phyloP scores from a whole-genome alignment of 2,329 filamentous ascomycete species.

The Trichophaea hybrida region DNA sequence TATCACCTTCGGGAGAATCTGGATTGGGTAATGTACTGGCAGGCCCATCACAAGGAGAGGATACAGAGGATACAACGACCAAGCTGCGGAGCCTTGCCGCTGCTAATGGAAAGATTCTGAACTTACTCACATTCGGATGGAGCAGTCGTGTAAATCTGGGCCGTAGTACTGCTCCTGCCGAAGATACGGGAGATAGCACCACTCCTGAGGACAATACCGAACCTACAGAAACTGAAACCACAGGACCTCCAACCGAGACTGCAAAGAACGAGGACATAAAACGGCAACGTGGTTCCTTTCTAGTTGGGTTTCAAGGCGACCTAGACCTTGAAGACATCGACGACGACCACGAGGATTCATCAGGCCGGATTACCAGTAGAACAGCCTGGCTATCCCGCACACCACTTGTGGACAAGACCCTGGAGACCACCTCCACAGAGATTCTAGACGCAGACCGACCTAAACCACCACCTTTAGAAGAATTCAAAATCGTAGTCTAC shows the following conservation, averaged over 20 bases:
- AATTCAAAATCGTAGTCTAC: conserved; percentile 26
- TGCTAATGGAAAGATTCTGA: conserved; percentile 22
- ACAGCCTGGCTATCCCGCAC: conserved; percentile 14
- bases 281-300: conserved; percentile 13
- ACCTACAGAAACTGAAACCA: background rate
- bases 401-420: background rate
- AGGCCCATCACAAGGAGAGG: background rate
- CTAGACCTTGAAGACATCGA: conserved; percentile 21
- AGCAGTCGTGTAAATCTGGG: background rate
- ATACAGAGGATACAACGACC: background rate
- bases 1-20: background rate
- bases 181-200: background rate
- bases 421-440: too few relatives aligned
- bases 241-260: background rate
- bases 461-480: conserved; percentile 15
- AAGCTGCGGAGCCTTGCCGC: background rate
- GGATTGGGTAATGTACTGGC: background rate
- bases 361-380: conserved; percentile 18
- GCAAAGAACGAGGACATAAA: background rate
- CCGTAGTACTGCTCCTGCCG: background rate
- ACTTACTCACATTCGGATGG: conserved; percentile 26
- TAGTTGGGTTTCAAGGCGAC: conserved; percentile 26
- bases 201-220: background rate
- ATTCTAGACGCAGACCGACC: background rate
- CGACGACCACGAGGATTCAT: conserved; percentile 10